These are phyloP conservation scores for Flagelloscypha sp. DNA, from an alignment of 768 basidiomycete genomes.

Conservation along the genomic window DNA sequence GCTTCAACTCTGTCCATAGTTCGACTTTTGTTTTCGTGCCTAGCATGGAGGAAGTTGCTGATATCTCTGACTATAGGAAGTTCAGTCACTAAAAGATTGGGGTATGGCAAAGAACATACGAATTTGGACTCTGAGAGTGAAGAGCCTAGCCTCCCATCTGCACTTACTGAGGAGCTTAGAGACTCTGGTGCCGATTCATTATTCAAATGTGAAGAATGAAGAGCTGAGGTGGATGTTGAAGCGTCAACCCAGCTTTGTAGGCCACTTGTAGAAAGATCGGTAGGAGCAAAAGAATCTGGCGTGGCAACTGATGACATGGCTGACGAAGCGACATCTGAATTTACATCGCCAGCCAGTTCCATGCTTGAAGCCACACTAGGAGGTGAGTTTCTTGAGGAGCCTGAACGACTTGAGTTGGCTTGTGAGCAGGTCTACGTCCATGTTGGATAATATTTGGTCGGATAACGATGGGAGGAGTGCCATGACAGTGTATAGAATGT, in stretches of 20 bases:
- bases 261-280: constrained; percentile 8
- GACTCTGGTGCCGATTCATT: too few relatives aligned
- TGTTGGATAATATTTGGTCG: constrained; percentile 53
- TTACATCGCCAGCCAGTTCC: constrained; percentile 30
- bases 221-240: too few relatives aligned
- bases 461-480: constrained; percentile 62
- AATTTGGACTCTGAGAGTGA: too few relatives aligned
- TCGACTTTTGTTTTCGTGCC: constrained; percentile 75
- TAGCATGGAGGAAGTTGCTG: too few relatives aligned
- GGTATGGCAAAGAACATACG: too few relatives aligned
- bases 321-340: constrained; percentile 35
- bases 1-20: constrained; percentile 90
- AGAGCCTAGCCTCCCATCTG: too few relatives aligned
- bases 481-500: constrained; percentile 68
- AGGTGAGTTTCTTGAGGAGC: constrained; percentile 9
- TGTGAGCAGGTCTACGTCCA: constrained; percentile 72
- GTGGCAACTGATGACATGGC: constrained; percentile 31
- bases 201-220: too few relatives aligned
- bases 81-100: too few relatives aligned
- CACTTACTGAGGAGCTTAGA: too few relatives aligned
- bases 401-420: constrained; percentile 26
- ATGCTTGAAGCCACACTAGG: constrained; percentile 28
- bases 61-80: too few relatives aligned
- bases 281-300: constrained; percentile 7
- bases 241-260: constrained; percentile 9